These are phyloP conservation scores for Scytalidium lignicola DNA, from an alignment of 2,329 filamentous ascomycete species.

Conservation along the genomic window DNA sequence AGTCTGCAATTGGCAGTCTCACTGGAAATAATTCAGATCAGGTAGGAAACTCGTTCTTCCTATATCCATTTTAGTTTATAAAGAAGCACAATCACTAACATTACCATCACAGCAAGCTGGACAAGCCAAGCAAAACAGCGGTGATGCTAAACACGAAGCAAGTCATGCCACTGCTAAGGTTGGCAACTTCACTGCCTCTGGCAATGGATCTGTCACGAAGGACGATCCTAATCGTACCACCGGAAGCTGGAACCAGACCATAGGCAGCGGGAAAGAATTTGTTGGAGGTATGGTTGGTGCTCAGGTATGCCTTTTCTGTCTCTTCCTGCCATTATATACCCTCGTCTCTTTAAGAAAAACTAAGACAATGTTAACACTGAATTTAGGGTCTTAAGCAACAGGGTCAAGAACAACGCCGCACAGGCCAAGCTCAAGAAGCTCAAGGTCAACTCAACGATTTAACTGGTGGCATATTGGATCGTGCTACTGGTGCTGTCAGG, in stretches of 20 bases:
- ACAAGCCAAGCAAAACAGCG: slow-evolving; percentile 57
- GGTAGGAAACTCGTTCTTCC: slow-evolving; percentile 39
- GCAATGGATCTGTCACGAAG: slow-evolving; percentile 62
- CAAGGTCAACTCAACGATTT: slow-evolving; percentile 75
- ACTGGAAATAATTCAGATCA: slow-evolving; percentile 65
- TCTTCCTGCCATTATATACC: too few relatives aligned
- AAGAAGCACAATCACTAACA: slow-evolving; percentile 5
- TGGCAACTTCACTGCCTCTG: slow-evolving; percentile 65
- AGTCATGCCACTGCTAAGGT: slow-evolving; percentile 71
- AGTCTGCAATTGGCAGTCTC: slow-evolving; percentile 65
- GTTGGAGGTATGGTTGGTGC: slow-evolving; percentile 71
- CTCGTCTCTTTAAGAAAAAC: too few relatives aligned
- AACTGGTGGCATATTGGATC: slow-evolving; percentile 59
- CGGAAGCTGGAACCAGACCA: slow-evolving; percentile 81
- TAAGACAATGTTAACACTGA: too few relatives aligned
- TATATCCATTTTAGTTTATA: not conserved
- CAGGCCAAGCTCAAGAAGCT: slow-evolving; percentile 78
- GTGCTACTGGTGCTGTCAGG: slow-evolving; percentile 68
- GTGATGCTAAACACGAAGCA: slow-evolving; percentile 61
- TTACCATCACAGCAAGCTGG: slow-evolving; percentile 9
- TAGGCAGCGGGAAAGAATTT: slow-evolving; percentile 80
- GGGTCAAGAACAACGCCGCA: slow-evolving; percentile 72
- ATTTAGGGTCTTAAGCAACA: slow-evolving; percentile 60
- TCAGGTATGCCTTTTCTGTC: slow-evolving; percentile 43
- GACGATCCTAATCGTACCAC: slow-evolving; percentile 68